Evolutionary conservation across 257 asterid species (phyloP).

Genomic region (Thymus mandschuricus): DNA sequence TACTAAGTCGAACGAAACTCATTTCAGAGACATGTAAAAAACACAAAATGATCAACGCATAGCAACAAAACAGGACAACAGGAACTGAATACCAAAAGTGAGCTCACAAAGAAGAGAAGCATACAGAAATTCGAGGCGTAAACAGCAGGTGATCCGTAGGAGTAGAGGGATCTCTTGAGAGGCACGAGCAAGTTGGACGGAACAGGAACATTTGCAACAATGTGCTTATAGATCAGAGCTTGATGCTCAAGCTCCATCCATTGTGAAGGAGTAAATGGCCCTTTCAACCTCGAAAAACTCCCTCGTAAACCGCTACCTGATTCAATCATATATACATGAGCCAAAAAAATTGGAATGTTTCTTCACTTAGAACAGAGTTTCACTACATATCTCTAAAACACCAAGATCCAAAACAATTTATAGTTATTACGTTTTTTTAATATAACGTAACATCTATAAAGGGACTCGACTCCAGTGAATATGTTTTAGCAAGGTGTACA

Average conservation of each 20-base stretch:
- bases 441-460: too few species aligned
- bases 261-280: conserved; percentile 89
- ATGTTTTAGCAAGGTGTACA: not conserved
- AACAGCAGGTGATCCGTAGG: conserved; percentile 59
- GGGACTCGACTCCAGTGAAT: too few species aligned
- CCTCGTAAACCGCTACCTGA: conserved; percentile 54
- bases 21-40: not conserved
- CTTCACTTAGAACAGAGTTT: not conserved
- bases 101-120: conserved; percentile 25
- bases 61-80: not conserved
- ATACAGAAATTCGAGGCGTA: conserved; percentile 70
- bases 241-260: conserved; percentile 96
- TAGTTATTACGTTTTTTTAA: too few species aligned
- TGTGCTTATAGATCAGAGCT: conserved; percentile 84
- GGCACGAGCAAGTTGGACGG: conserved; percentile 80
- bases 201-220: conserved; percentile 78
- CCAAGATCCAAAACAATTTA: not conserved
- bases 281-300: conserved; percentile 54
- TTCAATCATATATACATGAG: conserved; percentile 14
- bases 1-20: not conserved
- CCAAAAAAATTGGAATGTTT: conserved; percentile 11
- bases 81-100: not conserved
- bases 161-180: conserved; percentile 67
- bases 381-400: not conserved
- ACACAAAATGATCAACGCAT: not conserved